Conservation (phyloP, 768 basidiomycete species). For the Kwoniella heveanensis region DNA sequence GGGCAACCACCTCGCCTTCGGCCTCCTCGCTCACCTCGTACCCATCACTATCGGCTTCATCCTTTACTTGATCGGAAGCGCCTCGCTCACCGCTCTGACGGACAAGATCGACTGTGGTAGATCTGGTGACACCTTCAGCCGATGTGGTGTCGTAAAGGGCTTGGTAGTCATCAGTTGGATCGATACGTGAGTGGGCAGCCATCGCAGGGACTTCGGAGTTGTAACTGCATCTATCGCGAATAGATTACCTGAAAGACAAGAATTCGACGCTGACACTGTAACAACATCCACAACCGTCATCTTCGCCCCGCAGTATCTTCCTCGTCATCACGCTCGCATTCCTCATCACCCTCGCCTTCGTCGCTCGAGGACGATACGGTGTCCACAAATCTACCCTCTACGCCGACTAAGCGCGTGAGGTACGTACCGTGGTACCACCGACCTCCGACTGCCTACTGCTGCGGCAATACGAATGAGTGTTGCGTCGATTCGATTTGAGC, state of each 20-base stretch:
- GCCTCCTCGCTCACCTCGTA: constrained; percentile 52
- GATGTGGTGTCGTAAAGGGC: constrained; percentile 55
- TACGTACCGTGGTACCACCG: no score
- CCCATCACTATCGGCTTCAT: constrained; percentile 55
- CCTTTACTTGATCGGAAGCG: constrained; percentile 54
- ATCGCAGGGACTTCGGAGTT: no score
- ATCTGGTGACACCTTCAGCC: constrained; percentile 34
- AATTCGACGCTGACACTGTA: no score
- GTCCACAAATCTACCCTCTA: constrained; percentile 40
- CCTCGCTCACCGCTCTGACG: constrained; percentile 53
- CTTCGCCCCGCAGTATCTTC: constrained; percentile 45
- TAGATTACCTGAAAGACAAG: no score
- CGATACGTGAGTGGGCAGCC: constrained; percentile 53
- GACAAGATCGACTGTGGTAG: constrained; percentile 49
- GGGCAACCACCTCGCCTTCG: constrained; percentile 46
- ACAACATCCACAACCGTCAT: no score
- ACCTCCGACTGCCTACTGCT: no score
- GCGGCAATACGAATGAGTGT: not conserved
- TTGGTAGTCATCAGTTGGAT: constrained; percentile 55
- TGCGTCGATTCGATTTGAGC: no score
- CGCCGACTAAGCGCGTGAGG: constrained; percentile 35
- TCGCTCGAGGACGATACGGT: constrained; percentile 45
- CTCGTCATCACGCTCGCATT: constrained; percentile 49
- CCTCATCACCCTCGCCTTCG: constrained; percentile 42
- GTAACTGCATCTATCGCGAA: no score